Conservation (phyloP, 148 eudicot species). For the Oxyria digyna region DNA sequence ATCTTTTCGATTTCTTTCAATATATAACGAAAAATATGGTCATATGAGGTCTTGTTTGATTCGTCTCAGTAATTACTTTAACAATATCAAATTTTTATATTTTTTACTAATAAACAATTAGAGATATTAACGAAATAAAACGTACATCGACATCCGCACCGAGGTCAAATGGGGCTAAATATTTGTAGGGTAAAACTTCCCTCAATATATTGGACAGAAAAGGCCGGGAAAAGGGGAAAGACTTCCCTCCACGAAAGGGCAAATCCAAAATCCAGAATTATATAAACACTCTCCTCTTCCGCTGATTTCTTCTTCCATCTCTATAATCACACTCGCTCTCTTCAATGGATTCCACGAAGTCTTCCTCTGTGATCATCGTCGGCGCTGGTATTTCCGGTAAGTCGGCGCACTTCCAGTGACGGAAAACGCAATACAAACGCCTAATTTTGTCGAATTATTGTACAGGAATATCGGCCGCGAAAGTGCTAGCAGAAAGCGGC, state of each 20-base stretch:
- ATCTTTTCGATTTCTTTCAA: too few species aligned
- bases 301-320: background rate
- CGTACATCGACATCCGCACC: too few species aligned
- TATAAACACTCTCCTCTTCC: background rate
- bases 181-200: background rate
- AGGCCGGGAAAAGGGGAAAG: background rate
- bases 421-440: background rate
- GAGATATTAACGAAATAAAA: too few species aligned
- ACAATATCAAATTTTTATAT: too few species aligned
- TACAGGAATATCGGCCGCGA: conserved; percentile 76
- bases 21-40: too few species aligned
- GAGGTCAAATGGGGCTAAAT: too few species aligned
- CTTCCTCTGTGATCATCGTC: conserved; percentile 54
- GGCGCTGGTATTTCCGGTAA: conserved; percentile 90
- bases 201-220: background rate
- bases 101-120: too few species aligned
- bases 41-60: too few species aligned
- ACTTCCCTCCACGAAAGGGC: conserved; percentile 7
- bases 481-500: conserved; percentile 53
- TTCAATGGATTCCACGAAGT: conserved; percentile 3
- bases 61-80: too few species aligned
- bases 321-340: background rate
- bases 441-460: background rate
- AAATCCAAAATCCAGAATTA: background rate
- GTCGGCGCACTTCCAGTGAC: background rate